phyloP scores from a whole-genome alignment of 169 alveolate genomes.

The Plasmodium yoelii region DNA sequence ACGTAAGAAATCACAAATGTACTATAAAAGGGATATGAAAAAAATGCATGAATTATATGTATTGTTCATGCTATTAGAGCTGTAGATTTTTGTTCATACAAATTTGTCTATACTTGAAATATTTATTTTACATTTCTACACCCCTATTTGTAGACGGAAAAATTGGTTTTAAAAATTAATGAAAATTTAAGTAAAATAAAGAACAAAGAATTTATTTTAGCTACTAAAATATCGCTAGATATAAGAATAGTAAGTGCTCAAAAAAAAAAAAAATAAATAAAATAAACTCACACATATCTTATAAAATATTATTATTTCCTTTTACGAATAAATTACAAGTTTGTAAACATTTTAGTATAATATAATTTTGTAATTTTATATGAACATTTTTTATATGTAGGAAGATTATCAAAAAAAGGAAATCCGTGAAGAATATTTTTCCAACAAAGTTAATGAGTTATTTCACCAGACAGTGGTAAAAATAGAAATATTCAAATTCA shows the following conservation, averaged over 20 bases:
- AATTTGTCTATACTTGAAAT: too few relatives aligned
- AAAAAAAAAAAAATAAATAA: too few relatives aligned
- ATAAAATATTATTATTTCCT: background rate
- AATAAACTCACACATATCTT: background rate
- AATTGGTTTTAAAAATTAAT: slow-evolving; percentile 23
- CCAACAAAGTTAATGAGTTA: slow-evolving; percentile 28
- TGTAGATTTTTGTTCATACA: too few relatives aligned
- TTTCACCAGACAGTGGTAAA: slow-evolving; percentile 42
- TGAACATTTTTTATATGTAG: background rate
- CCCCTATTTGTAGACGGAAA: slow-evolving; percentile 9
- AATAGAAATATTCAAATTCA: background rate
- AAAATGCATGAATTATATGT: background rate
- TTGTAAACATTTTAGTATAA: background rate
- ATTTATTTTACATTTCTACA: too few relatives aligned
- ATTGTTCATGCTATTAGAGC: background rate
- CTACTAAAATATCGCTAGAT: slow-evolving; percentile 50
- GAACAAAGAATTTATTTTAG: slow-evolving; percentile 45
- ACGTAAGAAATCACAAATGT: background rate
- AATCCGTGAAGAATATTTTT: slow-evolving; percentile 54
- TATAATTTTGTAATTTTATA: background rate
- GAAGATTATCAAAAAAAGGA: slow-evolving; percentile 52
- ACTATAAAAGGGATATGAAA: background rate
- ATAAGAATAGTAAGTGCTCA: slow-evolving; percentile 39
- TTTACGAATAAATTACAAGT: background rate
- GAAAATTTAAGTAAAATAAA: slow-evolving; percentile 36